Base-by-base conservation (phyloP, 2,329 filamentous ascomycete species). In the Mycosphaerella sp. region DNA sequence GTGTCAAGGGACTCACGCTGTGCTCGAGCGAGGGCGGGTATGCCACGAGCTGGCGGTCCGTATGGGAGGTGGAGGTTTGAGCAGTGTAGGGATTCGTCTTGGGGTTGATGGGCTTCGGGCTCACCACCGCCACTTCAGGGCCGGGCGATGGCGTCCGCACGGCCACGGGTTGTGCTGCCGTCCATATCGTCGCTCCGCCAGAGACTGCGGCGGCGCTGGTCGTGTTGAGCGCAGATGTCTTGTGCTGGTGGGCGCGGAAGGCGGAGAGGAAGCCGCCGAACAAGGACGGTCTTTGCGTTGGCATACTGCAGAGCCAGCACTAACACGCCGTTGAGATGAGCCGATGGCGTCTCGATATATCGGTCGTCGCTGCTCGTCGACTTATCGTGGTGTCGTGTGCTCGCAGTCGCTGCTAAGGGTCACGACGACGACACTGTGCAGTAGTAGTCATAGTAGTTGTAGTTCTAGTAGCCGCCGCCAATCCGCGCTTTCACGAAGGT, bases 181-280 rank as follows among this genome's bases (percentile, higher is more conserved):
- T 63, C 60, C 64, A 65, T 49, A 61, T 58, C 14, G 54, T 63
- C 51, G 57, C 58, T 7, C 70, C 66, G 9, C 74, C 64, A 42
- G 72, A 64, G 45, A 71, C 66, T 9, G 70, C 64, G 30, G 71
- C 64, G 17, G 45, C 28, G 21, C 21, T 25, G 21, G 21, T 25
- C 17, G 45, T 49, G 30, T 49, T 49, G 27, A 49, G 39, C 25
- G 45, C 41, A 27, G 79, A 73, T 18, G 79, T 71, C 62, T 83
- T 83, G 58, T 80, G 72, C 21, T 77, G 75, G 63, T 84, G 81
- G 44, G 82, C 80, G 45, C 82, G 76, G 64, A 86, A 86, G 56
- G 81, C 80, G 42, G 82, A 78, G 55, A 85, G 76, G 70, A 85
- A 84, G 71, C 81, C 81, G 59, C 80, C 76, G 61, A 86, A 75